phyloP scores from a whole-genome alignment of 495 filamentous ascomycete species.

The Hyaloscypha hepaticicola region DNA sequence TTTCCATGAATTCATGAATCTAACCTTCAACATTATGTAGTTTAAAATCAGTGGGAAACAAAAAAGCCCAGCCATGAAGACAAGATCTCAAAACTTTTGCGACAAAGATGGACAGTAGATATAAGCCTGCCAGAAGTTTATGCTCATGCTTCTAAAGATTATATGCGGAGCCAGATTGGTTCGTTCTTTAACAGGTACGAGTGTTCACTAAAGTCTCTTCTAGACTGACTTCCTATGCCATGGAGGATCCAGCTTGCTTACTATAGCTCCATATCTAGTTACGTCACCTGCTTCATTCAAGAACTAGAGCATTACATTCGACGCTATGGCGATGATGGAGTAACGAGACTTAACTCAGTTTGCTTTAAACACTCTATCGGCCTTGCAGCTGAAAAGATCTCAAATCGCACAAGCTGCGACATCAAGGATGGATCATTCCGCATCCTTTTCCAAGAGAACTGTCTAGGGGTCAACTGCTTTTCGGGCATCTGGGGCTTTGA shows the following conservation, averaged over 20 bases:
- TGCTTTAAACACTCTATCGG: not conserved
- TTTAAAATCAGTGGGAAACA: not conserved
- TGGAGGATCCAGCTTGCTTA: not conserved
- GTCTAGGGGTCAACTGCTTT: not conserved
- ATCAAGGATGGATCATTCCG: not conserved
- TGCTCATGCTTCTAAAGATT: not conserved
- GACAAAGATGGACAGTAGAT: not conserved
- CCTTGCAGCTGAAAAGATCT: not conserved
- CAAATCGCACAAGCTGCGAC: not conserved
- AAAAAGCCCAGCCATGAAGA: not conserved
- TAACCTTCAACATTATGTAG: not conserved
- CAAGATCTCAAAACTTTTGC: not conserved
- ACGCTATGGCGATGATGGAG: not conserved
- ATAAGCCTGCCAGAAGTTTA: not conserved
- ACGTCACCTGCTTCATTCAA: not conserved
- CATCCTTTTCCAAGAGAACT: not conserved
- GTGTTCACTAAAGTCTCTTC: not conserved
- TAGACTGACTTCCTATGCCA: not conserved
- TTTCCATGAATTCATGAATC: not conserved
- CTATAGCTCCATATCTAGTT: not conserved
- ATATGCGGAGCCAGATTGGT: not conserved
- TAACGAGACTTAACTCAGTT: not conserved
- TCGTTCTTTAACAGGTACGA: not conserved
- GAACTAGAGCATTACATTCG: not conserved
- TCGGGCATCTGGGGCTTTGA: not conserved